phyloP scores from a whole-genome alignment of 1,284 basidiomycete species.

The Apiotrichum brassicae region DNA sequence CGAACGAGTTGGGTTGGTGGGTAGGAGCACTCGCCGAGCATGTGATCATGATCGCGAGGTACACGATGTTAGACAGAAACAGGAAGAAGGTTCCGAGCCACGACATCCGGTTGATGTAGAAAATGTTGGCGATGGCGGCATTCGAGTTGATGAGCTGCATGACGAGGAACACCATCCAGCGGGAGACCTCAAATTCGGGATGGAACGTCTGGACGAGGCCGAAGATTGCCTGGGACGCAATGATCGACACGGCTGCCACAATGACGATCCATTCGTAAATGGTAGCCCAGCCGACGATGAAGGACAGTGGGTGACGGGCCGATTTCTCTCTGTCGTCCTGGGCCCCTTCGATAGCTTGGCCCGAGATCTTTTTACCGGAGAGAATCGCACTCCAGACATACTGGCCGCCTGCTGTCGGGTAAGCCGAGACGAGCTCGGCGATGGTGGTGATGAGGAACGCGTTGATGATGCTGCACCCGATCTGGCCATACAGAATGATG shows the following conservation, averaged over 20 bases:
- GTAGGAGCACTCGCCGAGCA: constrained; percentile 5
- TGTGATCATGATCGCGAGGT: constrained; percentile 19
- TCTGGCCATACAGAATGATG: constrained; percentile 9
- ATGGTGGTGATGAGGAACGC: constrained; percentile 5
- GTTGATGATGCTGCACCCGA: constrained; percentile 10
- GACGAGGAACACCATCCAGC: constrained; percentile 23
- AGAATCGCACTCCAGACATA: constrained; percentile 13
- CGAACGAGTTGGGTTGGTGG: constrained; percentile 6
- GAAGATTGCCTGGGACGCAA: constrained; percentile 15
- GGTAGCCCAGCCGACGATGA: constrained; percentile 15
- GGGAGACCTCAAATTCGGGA: constrained; percentile 14
- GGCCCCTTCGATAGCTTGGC: not conserved
- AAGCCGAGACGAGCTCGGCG: constrained; percentile 9
- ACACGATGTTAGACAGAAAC: constrained; percentile 8
- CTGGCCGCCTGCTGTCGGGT: constrained; percentile 11
- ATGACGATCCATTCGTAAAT: constrained; percentile 20
- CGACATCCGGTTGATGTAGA: constrained; percentile 7
- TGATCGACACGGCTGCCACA: constrained; percentile 19
- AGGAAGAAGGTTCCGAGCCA: constrained; percentile 16
- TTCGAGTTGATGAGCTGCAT: constrained; percentile 14
- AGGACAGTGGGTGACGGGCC: constrained; percentile 10
- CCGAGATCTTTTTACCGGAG: not conserved
- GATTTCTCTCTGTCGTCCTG: no score
- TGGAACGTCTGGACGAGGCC: constrained; percentile 13
- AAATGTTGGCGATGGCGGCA: constrained; percentile 15